Evolutionary conservation across 257 asterid genomes (phyloP).

Genomic region (Fraxinus anomala): DNA sequence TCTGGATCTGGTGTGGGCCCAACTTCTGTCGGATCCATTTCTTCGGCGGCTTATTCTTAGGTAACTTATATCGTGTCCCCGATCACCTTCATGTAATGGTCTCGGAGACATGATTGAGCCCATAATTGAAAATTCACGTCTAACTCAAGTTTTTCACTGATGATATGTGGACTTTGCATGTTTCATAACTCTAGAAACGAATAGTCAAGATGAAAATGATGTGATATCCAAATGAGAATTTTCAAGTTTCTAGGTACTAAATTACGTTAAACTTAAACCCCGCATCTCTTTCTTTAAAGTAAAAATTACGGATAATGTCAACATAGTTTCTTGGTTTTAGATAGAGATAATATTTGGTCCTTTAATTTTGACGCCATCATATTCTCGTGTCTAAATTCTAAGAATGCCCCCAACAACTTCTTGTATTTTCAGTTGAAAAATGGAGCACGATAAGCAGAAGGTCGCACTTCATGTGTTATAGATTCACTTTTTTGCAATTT

Average conservation of each 20-base stretch:
- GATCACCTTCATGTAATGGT: neutral
- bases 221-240: conserved; percentile 1
- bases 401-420: neutral
- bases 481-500: neutral
- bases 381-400: neutral
- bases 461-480: neutral
- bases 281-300: neutral
- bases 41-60: conserved; percentile 86
- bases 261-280: neutral
- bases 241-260: conserved; percentile 10
- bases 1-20: conserved; percentile 92
- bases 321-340: neutral
- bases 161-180: neutral
- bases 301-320: neutral
- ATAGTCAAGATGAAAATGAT: neutral
- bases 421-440: neutral
- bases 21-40: conserved; percentile 81
- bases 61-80: conserved; percentile 36
- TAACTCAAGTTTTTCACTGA: conserved; percentile 2
- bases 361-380: conserved; percentile 11
- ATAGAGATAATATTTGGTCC: neutral
- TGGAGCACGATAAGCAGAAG: neutral
- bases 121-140: conserved; percentile 11
- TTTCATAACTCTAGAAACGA: neutral
- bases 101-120: neutral